Evolutionary conservation across 2,329 filamentous ascomycete genomes (phyloP).

Genomic region (Clarireedia hainanense): DNA sequence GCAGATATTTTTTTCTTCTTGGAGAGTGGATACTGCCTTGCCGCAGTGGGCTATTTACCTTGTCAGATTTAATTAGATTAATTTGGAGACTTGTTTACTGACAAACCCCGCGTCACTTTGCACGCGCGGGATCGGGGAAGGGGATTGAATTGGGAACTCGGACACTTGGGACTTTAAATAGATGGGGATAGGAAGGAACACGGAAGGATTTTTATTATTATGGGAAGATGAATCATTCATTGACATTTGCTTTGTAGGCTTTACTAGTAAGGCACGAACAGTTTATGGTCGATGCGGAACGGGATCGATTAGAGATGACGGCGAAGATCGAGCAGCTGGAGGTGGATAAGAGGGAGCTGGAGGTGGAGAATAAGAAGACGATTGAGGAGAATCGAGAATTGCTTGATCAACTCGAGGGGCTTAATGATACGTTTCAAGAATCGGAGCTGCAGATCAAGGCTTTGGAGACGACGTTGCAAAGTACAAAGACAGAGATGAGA

Average conservation of each 20-base stretch:
- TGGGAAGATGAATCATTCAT: conserved; percentile 34
- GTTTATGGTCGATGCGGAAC: conserved; percentile 87
- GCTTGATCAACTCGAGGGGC: conserved; percentile 72
- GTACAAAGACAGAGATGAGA: conserved; percentile 69
- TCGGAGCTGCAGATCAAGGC: conserved; percentile 74
- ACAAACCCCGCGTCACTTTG: conserved; percentile 1
- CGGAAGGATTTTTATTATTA: neutral
- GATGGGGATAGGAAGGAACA: neutral
- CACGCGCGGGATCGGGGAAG: neutral
- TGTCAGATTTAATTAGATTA: conserved; percentile 1
- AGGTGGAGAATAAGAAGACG: conserved; percentile 67
- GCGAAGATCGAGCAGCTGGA: conserved; percentile 36
- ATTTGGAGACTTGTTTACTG: conserved; percentile 5
- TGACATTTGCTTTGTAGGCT: conserved; percentile 74
- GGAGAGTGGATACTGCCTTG: conserved; percentile 2
- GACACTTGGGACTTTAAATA: neutral
- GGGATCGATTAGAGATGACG: conserved; percentile 50
- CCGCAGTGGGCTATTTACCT: neutral
- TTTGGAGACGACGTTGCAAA: conserved; percentile 68
- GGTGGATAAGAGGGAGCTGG: conserved; percentile 62
- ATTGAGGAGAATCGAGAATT: conserved; percentile 78
- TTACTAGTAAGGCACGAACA: conserved; percentile 86
- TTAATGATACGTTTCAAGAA: conserved; percentile 72
- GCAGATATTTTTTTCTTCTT: conserved; percentile 1
- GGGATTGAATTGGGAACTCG: too few species aligned